Conservation (phyloP, 768 basidiomycete genomes). For the Amanita exitialis region DNA sequence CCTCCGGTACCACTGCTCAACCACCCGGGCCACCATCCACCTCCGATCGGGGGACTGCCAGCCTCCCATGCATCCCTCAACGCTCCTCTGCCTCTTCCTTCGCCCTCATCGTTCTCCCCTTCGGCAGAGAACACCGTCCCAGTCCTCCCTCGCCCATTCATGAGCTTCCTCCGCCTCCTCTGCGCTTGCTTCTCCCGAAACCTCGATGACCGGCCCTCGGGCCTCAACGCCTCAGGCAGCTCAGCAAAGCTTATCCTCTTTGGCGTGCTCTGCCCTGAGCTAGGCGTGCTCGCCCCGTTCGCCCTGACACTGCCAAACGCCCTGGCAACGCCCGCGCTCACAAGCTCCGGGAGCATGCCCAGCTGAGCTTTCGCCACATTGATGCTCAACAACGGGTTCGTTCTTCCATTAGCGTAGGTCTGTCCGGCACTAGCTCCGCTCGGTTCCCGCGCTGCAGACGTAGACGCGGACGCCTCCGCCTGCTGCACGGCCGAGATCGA, state of each 20-base stretch:
- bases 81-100: conserved; percentile 6
- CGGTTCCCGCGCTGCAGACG: neutral
- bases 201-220: conserved; percentile 20
- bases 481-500: neutral
- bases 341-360: conserved; percentile 1
- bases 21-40: conserved; percentile 9
- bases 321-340: conserved; percentile 6
- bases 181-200: conserved; percentile 25
- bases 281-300: conserved; percentile 27
- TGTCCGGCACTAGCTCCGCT: neutral
- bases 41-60: conserved; percentile 1
- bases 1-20: conserved; percentile 8
- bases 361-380: neutral
- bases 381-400: neutral
- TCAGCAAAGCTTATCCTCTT: conserved; percentile 76
- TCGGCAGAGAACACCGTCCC: conserved; percentile 6
- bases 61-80: conserved; percentile 5
- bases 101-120: conserved; percentile 5
- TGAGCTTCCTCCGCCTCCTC: conserved; percentile 17
- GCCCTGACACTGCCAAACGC: conserved; percentile 10
- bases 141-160: conserved; percentile 9
- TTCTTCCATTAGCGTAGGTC: neutral
- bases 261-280: conserved; percentile 46
- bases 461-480: neutral
- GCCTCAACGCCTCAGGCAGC: conserved; percentile 47